These are phyloP conservation scores for Porodaedalea pini DNA, from an alignment of 1,284 basidiomycete species.

Conservation along the genomic window DNA sequence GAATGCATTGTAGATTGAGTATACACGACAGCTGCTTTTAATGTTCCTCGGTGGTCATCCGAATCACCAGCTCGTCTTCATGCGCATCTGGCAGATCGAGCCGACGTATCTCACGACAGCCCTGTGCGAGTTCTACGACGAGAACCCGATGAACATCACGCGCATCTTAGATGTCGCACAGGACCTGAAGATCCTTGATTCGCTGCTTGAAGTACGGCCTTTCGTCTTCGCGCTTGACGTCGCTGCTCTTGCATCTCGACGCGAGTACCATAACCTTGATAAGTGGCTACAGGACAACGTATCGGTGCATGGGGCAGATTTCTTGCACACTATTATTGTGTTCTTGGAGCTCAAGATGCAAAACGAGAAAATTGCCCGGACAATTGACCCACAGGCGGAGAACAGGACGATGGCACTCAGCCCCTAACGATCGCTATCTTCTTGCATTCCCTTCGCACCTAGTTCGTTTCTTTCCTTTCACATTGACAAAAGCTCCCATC, in stretches of 20 bases:
- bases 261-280: slow-evolving; percentile 93
- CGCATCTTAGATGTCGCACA: slow-evolving; percentile 94
- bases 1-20: slow-evolving; percentile 83
- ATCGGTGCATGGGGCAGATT: slow-evolving; percentile 75
- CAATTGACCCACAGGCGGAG: slow-evolving; percentile 77
- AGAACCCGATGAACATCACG: slow-evolving; percentile 90
- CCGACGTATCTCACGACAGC: slow-evolving; percentile 82
- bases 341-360: slow-evolving; percentile 92
- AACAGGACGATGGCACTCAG: slow-evolving; percentile 78
- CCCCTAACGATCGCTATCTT: slow-evolving; percentile 88
- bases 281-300: slow-evolving; percentile 94
- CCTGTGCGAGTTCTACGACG: slow-evolving; percentile 88
- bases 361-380: slow-evolving; percentile 75
- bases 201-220: slow-evolving; percentile 82
- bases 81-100: slow-evolving; percentile 91
- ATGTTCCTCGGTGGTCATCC: slow-evolving; percentile 93
- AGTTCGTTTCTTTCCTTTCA: slow-evolving; percentile 43
- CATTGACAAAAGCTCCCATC: no score
- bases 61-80: slow-evolving; percentile 94
- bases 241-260: slow-evolving; percentile 86
- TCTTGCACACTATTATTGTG: slow-evolving; percentile 81
- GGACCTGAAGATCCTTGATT: slow-evolving; percentile 91
- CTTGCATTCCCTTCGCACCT: slow-evolving; percentile 79
- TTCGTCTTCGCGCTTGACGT: slow-evolving; percentile 90
- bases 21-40: slow-evolving; percentile 80